Percentiles rank a stretch among this genome's conserved stretches.
Evolutionary conservation across 345 rosid genomes (phyloP).

Genomic region (Gossypium bickii): DNA sequence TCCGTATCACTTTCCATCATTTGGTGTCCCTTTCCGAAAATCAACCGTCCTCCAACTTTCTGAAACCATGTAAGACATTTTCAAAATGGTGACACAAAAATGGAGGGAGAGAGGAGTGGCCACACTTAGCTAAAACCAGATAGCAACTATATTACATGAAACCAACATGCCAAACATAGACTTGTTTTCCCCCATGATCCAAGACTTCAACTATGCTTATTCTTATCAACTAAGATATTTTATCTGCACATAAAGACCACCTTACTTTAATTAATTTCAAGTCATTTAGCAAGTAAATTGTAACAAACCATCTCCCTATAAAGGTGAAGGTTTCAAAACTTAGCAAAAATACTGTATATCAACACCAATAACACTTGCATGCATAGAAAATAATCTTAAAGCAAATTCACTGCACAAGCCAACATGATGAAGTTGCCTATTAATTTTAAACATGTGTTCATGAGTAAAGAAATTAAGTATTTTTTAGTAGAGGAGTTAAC

Average conservation of each 20-base stretch:
- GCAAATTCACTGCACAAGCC: not conserved
- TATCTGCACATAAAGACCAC: not conserved
- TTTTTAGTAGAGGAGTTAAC: not conserved
- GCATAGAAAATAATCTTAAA: not conserved
- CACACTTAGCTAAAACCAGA: not conserved
- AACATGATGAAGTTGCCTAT: not conserved
- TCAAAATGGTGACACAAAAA: not conserved
- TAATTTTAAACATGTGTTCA: not conserved
- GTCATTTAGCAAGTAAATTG: not conserved
- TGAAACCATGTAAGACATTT: conserved; percentile 27
- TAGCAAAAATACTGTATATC: not conserved
- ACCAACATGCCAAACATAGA: not conserved
- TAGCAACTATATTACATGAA: not conserved
- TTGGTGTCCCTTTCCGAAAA: conserved; percentile 45
- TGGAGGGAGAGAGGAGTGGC: not conserved
- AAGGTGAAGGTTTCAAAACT: not conserved
- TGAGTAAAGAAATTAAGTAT: not conserved
- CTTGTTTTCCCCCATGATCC: not conserved
- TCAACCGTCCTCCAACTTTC: conserved; percentile 53
- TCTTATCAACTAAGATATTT: not conserved
- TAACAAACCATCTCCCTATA: not conserved
- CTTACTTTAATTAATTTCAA: not conserved
- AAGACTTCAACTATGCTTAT: not conserved
- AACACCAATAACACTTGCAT: not conserved
- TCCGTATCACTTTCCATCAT: conserved; percentile 17